These are phyloP conservation scores for Aspergillus bertholletiae DNA, from an alignment of 495 filamentous ascomycete species.

Conservation along the genomic window DNA sequence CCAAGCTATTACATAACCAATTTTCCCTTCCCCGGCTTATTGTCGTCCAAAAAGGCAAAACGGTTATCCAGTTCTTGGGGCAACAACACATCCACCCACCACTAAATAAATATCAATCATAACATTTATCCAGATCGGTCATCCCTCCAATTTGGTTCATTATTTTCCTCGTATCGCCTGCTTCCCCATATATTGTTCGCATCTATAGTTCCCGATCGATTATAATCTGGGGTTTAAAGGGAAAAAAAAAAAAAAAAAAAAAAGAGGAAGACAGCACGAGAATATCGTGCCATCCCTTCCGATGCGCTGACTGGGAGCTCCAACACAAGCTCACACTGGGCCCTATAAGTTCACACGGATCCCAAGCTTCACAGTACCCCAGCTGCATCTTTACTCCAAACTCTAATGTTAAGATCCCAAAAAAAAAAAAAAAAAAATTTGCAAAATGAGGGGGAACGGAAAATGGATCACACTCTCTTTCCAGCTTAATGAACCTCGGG, in stretches of 20 bases:
- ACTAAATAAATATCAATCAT: neutral
- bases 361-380: neutral
- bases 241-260: no score
- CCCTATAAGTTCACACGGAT: neutral
- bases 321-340: neutral
- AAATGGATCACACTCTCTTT: constrained; percentile 8
- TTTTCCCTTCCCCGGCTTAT: constrained; percentile 4
- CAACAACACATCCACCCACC: neutral
- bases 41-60: constrained; percentile 2
- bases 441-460: constrained; percentile 5
- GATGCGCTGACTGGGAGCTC: neutral
- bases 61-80: neutral
- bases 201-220: neutral
- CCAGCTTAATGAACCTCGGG: constrained; percentile 10
- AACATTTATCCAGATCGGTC: neutral
- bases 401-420: neutral
- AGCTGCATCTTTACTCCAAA: neutral
- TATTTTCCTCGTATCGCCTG: neutral
- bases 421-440: neutral
- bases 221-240: neutral
- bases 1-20: constrained; percentile 18
- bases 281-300: neutral
- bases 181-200: neutral
- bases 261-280: no score
- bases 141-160: neutral